These are phyloP conservation scores for Citrus mangshanensis DNA, from an alignment of 345 rosid genomes.

Conservation along the genomic window DNA sequence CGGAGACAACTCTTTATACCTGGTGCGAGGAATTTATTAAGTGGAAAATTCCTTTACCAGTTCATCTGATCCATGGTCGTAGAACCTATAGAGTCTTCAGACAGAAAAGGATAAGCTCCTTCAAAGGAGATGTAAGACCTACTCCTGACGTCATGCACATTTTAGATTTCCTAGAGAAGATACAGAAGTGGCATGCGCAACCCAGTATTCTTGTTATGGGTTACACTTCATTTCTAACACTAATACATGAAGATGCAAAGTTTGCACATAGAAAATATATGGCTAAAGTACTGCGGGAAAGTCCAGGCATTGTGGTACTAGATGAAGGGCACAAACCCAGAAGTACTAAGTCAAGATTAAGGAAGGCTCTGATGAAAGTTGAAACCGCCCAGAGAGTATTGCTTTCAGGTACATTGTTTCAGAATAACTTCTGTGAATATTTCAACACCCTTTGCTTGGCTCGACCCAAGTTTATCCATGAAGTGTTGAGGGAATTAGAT, in stretches of 20 bases:
- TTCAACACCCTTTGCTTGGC: constrained; percentile 90
- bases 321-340: constrained; percentile 96
- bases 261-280: constrained; percentile 72
- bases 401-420: constrained; percentile 92
- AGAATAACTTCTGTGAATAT: constrained; percentile 94
- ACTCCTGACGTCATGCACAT: constrained; percentile 86
- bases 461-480: constrained; percentile 73
- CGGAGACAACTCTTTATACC: constrained; percentile 87
- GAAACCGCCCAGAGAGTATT: constrained; percentile 67
- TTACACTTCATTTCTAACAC: constrained; percentile 78
- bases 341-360: constrained; percentile 86
- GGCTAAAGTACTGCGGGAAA: constrained; percentile 85
- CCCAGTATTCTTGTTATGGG: constrained; percentile 98
- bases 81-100: constrained; percentile 55
- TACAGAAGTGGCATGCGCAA: constrained; percentile 86
- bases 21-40: constrained; percentile 95
- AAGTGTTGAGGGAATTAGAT: constrained; percentile 64
- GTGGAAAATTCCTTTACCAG: constrained; percentile 83
- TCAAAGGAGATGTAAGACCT: constrained; percentile 41
- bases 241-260: constrained; percentile 84
- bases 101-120: constrained; percentile 30
- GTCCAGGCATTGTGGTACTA: constrained; percentile 77
- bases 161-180: constrained; percentile 82
- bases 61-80: constrained; percentile 84
- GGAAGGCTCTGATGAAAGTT: constrained; percentile 90